Percentiles rank a stretch among this genome's conserved stretches.
These are phyloP conservation scores for Trichoderma harzianum DNA, from an alignment of 2,329 filamentous ascomycete species.

Conservation along the genomic window DNA sequence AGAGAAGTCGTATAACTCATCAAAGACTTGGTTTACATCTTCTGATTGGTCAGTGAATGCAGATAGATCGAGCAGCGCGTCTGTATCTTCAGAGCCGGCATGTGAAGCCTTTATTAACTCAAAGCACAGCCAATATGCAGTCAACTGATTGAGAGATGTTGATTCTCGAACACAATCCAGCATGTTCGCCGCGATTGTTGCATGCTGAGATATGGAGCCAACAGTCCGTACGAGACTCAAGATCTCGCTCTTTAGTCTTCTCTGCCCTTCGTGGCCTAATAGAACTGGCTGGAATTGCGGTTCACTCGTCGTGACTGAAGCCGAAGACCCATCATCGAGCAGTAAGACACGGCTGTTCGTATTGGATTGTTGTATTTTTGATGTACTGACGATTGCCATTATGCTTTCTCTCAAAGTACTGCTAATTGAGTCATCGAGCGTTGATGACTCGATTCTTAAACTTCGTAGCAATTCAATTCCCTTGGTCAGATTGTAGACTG, in stretches of 20 bases:
- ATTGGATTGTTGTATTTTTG: slow-evolving; percentile 18
- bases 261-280: slow-evolving; percentile 63
- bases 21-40: slow-evolving; percentile 46
- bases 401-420: slow-evolving; percentile 73
- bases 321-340: slow-evolving; percentile 26
- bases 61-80: slow-evolving; percentile 62
- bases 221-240: slow-evolving; percentile 54
- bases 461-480: slow-evolving; percentile 64
- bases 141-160: slow-evolving; percentile 57
- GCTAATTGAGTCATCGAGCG: slow-evolving; percentile 65
- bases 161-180: slow-evolving; percentile 60
- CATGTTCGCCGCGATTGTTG: slow-evolving; percentile 62
- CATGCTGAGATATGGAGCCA: slow-evolving; percentile 55
- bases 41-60: slow-evolving; percentile 36
- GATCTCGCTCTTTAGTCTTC: slow-evolving; percentile 56
- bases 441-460: slow-evolving; percentile 61
- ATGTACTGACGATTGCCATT: slow-evolving; percentile 35
- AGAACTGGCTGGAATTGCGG: slow-evolving; percentile 58
- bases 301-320: slow-evolving; percentile 18
- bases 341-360: slow-evolving; percentile 28
- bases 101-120: slow-evolving; percentile 63
- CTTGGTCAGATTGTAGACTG: slow-evolving; percentile 72
- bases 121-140: slow-evolving; percentile 77
- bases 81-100: slow-evolving; percentile 50
- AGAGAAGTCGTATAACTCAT: slow-evolving; percentile 69